Evolutionary conservation across 495 filamentous ascomycete genomes (phyloP).

Genomic region (Corynascus novoguineensis): DNA sequence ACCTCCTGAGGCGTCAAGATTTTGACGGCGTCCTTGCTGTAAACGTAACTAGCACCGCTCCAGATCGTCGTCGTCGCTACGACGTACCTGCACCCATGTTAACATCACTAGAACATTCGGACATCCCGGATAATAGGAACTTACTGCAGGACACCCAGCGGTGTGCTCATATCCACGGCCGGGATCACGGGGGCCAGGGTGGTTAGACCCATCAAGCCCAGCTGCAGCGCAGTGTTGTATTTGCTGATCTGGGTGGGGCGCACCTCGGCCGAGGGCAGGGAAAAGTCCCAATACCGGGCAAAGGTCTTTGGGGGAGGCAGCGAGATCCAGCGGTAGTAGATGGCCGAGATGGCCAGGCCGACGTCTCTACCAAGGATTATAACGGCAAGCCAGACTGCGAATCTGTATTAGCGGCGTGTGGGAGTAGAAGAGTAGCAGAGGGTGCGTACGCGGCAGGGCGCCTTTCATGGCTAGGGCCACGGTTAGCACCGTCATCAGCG

Average conservation of each 20-base stretch:
- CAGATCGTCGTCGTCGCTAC: conserved; percentile 77
- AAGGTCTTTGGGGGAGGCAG: conserved; percentile 91
- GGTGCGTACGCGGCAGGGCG: conserved; percentile 68
- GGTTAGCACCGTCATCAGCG: conserved; percentile 86
- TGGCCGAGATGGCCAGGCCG: conserved; percentile 76
- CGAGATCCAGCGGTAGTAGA: conserved; percentile 93
- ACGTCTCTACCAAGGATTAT: conserved; percentile 89
- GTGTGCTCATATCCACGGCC: conserved; percentile 45
- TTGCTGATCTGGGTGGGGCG: conserved; percentile 88
- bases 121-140: conserved; percentile 33
- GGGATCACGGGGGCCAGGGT: conserved; percentile 66
- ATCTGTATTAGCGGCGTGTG: conserved; percentile 4
- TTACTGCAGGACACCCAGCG: conserved; percentile 67
- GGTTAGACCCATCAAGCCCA: conserved; percentile 70
- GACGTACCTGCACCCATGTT: conserved; percentile 50
- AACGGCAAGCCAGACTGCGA: conserved; percentile 70
- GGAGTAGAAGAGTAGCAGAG: conserved; percentile 8
- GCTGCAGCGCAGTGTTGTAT: conserved; percentile 76
- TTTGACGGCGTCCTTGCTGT: conserved; percentile 73
- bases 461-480: conserved; percentile 77
- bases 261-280: conserved; percentile 86
- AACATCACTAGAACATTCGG: conserved; percentile 13
- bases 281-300: conserved; percentile 95
- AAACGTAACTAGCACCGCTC: conserved; percentile 79
- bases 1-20: conserved; percentile 54